A percentile compares a stretch with the other conserved stretches of the same genome.
These are phyloP conservation scores for Podaxis sp. DNA, from an alignment of 768 basidiomycete species.

Conservation along the genomic window DNA sequence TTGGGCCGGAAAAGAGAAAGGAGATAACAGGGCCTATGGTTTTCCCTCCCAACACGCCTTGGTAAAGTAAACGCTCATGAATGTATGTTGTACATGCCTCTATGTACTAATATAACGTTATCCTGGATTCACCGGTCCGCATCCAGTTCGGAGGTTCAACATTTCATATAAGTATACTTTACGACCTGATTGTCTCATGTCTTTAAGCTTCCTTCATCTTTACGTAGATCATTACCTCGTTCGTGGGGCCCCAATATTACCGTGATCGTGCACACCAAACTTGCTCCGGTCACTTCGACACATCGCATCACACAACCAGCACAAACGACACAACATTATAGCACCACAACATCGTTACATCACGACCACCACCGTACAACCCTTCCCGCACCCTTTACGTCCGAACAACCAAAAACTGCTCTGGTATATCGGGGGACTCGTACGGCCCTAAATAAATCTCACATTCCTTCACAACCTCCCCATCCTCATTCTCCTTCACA, in stretches of 20 bases:
- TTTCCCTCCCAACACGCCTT: slow-evolving; percentile 58
- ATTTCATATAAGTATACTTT: too few relatives aligned
- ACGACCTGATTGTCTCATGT: too few relatives aligned
- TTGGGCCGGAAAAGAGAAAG: slow-evolving; percentile 58
- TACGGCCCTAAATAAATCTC: slow-evolving; percentile 46
- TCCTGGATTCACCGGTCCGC: too few relatives aligned
- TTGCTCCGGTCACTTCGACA: too few relatives aligned
- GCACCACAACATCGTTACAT: background rate
- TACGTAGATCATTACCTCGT: too few relatives aligned
- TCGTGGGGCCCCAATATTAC: too few relatives aligned
- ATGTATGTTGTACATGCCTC: background rate
- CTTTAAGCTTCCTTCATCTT: too few relatives aligned
- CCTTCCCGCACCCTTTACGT: slow-evolving; percentile 28
- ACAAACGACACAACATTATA: background rate
- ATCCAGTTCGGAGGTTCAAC: too few relatives aligned
- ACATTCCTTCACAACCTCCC: slow-evolving; percentile 33
- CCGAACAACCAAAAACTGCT: slow-evolving; percentile 68
- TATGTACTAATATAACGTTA: too few relatives aligned
- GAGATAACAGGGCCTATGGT: slow-evolving; percentile 69
- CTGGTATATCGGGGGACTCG: slow-evolving; percentile 67
- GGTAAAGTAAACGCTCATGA: slow-evolving; percentile 15
- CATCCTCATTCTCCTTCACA: slow-evolving; percentile 34
- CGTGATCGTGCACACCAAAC: too few relatives aligned
- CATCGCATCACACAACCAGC: too few relatives aligned
- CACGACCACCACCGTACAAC: background rate